Evolutionary conservation across 2,329 filamentous ascomycete species (phyloP).

Genomic region (Sclerotiophoma versabilis): DNA sequence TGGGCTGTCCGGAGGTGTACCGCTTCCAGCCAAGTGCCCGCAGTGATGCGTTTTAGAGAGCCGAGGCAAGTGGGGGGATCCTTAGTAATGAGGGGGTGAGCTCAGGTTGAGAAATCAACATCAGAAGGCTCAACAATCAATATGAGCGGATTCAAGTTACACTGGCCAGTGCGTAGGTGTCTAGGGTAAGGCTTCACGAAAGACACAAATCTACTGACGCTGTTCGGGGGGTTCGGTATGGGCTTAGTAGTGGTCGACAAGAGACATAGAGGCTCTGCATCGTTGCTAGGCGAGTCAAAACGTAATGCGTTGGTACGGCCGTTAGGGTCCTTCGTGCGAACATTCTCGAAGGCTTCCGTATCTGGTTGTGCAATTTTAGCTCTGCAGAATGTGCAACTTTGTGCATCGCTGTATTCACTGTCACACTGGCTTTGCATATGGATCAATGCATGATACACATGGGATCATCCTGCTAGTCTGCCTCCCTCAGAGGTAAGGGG

Average conservation of each 20-base stretch:
- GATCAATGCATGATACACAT: not conserved
- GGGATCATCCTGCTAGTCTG: not conserved
- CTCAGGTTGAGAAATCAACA: not conserved
- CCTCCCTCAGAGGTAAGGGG: not conserved
- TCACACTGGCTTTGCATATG: not conserved
- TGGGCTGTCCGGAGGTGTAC: constrained; percentile 22
- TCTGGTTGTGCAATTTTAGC: constrained; percentile 12
- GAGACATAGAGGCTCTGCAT: not conserved
- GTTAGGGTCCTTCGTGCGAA: constrained; percentile 3
- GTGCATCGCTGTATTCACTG: not conserved
- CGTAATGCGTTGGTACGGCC: not conserved
- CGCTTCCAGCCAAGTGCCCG: constrained; percentile 24
- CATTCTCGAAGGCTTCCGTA: constrained; percentile 14
- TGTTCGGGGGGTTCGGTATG: not conserved
- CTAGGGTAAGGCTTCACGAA: not conserved
- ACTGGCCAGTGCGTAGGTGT: not conserved
- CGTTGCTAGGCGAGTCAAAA: constrained; percentile 9
- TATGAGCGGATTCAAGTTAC: not conserved
- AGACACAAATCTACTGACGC: too few species aligned
- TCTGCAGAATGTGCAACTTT: constrained; percentile 9
- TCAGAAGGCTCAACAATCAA: not conserved
- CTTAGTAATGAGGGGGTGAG: constrained; percentile 17
- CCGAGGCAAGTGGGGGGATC: constrained; percentile 38
- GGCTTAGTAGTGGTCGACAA: not conserved
- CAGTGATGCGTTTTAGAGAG: constrained; percentile 16